A percentile compares a stretch with the other conserved stretches of the same genome.
These are phyloP conservation scores for Phylloporus gajari DNA, from an alignment of 1,284 basidiomycete species.

Conservation along the genomic window DNA sequence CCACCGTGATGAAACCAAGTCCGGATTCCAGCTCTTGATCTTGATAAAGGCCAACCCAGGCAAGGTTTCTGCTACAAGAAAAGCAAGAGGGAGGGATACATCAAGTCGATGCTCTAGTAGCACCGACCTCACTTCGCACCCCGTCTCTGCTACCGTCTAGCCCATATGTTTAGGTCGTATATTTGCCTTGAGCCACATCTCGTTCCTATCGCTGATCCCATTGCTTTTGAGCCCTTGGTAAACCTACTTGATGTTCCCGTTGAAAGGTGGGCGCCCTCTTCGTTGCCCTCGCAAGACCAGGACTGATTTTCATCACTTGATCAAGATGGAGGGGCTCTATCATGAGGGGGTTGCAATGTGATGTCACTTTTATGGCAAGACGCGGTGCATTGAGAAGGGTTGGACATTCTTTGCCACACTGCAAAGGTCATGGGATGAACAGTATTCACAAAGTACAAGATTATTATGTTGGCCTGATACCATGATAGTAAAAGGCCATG, in stretches of 20 bases:
- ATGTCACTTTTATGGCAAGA: no score
- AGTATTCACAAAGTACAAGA: no score
- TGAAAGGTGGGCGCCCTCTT: background rate
- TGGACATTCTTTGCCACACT: no score
- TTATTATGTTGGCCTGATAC: no score
- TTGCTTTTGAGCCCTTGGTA: background rate
- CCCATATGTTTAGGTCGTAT: conserved; percentile 63
- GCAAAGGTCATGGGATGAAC: no score
- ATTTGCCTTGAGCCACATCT: conserved; percentile 68
- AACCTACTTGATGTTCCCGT: background rate
- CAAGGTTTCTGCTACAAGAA: conserved; percentile 70
- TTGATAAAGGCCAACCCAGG: conserved; percentile 77
- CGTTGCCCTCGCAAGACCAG: conserved; percentile 5
- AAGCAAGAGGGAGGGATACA: background rate
- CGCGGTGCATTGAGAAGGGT: no score
- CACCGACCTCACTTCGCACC: conserved; percentile 68
- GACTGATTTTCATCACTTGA: no score
- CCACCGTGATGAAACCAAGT: conserved; percentile 55
- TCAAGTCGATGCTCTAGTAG: background rate
- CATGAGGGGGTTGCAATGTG: no score
- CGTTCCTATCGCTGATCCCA: background rate
- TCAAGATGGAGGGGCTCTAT: no score
- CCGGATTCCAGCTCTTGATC: conserved; percentile 79
- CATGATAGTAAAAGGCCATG: no score
- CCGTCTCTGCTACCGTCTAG: conserved; percentile 81